Base-by-base conservation (phyloP, 2,329 filamentous ascomycete genomes). In the Septoria linicola region DNA sequence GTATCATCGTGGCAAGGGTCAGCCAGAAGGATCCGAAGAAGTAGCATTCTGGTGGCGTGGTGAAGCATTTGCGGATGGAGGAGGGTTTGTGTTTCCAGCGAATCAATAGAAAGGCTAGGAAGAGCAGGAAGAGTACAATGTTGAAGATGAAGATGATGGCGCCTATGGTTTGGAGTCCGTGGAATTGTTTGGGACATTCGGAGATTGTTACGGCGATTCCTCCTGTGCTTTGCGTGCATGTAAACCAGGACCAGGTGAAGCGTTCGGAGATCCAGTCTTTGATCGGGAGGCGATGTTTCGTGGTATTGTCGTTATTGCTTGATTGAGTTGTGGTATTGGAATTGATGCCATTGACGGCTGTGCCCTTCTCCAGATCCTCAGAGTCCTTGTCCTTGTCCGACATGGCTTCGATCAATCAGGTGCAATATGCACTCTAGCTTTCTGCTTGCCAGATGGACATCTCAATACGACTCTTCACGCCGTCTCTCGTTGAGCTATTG, bases 21-120 rank as follows among this genome's bases (percentile, higher is more conserved):
- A 91, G 75, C 76, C 86, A 88, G 66, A 84, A 87, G 0, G 85
- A 84, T 3, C 85, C 83, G 49, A 88, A 77, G 72, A 89, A 88
- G 40, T 61, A 90, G 80, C 3, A 83, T 81, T 64, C 90, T 85
- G 10, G 82, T 77, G 2, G 81, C 77, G 62, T 88, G 83, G 1
- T 78, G 77, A 8, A 89, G 64, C 1, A 82, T 84, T 20, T 69
- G 69, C 3, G 70, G 65, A 36, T 88, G 65, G 37, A 78, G 73
- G 4, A 75, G 0, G 77, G 78, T 55, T 82, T 77, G 4, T 86
- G 66, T 34, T 79, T 66, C 69, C 89, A 90, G 0, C 87, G 80
- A 0, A 76, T 68, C 1, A 76, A 52, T 68, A 89, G 81, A 2
- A 76, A 66, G 0, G 71, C 62, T 25, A 73, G 79, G 55, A 87